Evolutionary conservation across 495 filamentous ascomycete species (phyloP).

Genomic region (Aspergillus cavernicola): DNA sequence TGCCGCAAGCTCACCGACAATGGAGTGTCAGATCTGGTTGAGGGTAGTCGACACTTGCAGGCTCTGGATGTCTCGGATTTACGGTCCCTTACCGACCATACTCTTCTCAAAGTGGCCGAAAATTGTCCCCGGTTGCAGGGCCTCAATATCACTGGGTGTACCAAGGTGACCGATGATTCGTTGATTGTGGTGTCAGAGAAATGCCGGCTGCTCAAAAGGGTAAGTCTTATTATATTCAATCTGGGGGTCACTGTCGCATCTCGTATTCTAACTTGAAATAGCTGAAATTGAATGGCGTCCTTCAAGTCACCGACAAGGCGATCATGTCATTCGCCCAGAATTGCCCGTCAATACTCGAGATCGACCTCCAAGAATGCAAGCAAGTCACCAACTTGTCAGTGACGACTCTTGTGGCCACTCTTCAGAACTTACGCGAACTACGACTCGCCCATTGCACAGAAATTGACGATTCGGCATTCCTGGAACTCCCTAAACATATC

Average conservation of each 20-base stretch:
- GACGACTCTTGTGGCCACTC: slow-evolving; percentile 68
- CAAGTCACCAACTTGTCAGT: slow-evolving; percentile 76
- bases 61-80: slow-evolving; percentile 88
- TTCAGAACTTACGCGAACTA: slow-evolving; percentile 81
- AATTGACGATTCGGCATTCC: slow-evolving; percentile 81
- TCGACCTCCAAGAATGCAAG: slow-evolving; percentile 86
- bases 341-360: slow-evolving; percentile 91
- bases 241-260: background rate
- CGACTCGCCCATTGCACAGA: slow-evolving; percentile 78
- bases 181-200: slow-evolving; percentile 76
- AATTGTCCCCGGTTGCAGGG: slow-evolving; percentile 86
- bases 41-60: slow-evolving; percentile 74
- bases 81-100: slow-evolving; percentile 74
- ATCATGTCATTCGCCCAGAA: slow-evolving; percentile 81
- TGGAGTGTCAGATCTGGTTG: slow-evolving; percentile 74
- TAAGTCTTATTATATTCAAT: slow-evolving; percentile 36
- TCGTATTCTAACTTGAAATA: slow-evolving; percentile 37
- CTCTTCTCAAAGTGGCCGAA: slow-evolving; percentile 72
- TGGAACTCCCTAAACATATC: slow-evolving; percentile 65
- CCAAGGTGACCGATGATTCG: slow-evolving; percentile 78
- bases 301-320: slow-evolving; percentile 70
- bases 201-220: slow-evolving; percentile 84
- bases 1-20: slow-evolving; percentile 81
- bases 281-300: slow-evolving; percentile 92
- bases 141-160: slow-evolving; percentile 86